Evolutionary conservation across 129 eudicot genomes (phyloP), one percentile per base, ranked within the genome.

Genomic region (Ambrosia trifida): DNA sequence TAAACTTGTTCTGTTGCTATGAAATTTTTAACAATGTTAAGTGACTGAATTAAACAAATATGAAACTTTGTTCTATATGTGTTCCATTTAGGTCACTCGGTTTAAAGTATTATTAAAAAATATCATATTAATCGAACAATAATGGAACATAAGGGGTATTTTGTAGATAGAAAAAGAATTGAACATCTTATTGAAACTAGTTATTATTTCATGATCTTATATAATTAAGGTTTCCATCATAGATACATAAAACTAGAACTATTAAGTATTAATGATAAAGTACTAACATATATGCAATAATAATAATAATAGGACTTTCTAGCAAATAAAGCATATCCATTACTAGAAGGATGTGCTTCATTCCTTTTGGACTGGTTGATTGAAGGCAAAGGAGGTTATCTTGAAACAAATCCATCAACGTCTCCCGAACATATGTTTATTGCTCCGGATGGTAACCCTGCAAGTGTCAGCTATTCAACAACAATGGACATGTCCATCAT

Each of bases 361-460:
- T 92, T 92, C 73, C 85, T 92, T 51, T 74, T 92, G 68, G 98
- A 92, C 81, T 92, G 98, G 98, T 72, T 86, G 66, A 81, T 92
- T 57, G 88, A 86, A 76, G 91, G 94, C 41, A 75, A 20, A 32
- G 89, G 75, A 43, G 95, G 89, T 64, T 77, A 59, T 73, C 85
- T 92, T 17, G 96, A 89, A 78, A 89, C 98, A 14, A 92, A 92
- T 75, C 98, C 98, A 30, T 92, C 98, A 72, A 92, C 98, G 2
- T 92, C 98, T 38, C 98, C 98, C 0, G 98, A 92, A 83, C 98
- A 92, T 78, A 82, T 75, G 79, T 92, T 92, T 79, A 54, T 79
- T 71, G 91, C 98, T 66, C 95, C 98, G 5, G 85, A 86, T 83
- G 95, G 95, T 40, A 80, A 86, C 82, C 89, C 87, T 54, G 96